Percentiles rank a stretch among this genome's conserved stretches.
Evolutionary conservation across 2,329 filamentous ascomycete genomes (phyloP).

Genomic region (Fusarium verrucosum): DNA sequence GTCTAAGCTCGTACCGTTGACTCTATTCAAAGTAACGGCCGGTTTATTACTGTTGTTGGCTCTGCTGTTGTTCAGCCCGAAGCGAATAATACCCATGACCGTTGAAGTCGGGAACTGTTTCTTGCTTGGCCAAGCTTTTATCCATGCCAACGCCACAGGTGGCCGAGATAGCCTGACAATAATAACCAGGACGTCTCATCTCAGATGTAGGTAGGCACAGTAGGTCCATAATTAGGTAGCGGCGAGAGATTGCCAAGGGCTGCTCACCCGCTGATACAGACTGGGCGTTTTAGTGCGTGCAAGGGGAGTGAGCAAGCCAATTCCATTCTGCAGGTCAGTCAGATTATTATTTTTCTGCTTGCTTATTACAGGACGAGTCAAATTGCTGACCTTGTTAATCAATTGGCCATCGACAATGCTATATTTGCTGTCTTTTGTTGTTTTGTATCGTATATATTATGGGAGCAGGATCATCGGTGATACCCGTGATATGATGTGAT

Average conservation of each 20-base stretch:
- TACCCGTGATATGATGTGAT: too few relatives aligned
- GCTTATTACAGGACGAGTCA: constrained; percentile 1
- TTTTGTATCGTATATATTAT: background rate
- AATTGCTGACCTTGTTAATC: constrained; percentile 19
- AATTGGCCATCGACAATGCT: background rate
- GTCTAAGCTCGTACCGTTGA: constrained; percentile 17
- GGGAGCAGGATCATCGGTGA: background rate
- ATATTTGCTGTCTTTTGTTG: background rate
- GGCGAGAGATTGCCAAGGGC: constrained; percentile 37
- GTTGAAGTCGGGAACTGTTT: constrained; percentile 10
- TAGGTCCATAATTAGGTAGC: constrained; percentile 15
- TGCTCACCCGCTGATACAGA: constrained; percentile 33
- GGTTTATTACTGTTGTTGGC: background rate
- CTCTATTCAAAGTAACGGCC: constrained; percentile 33
- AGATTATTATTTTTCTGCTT: constrained; percentile 14
- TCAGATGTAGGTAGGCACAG: constrained; percentile 4
- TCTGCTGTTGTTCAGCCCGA: background rate
- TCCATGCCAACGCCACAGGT: constrained; percentile 18
- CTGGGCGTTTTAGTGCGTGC: constrained; percentile 21
- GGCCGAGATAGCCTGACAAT: constrained; percentile 35
- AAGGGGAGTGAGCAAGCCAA: constrained; percentile 23
- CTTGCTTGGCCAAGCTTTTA: constrained; percentile 16
- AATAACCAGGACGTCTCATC: constrained; percentile 25
- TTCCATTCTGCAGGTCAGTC: constrained; percentile 21
- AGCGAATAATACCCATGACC: background rate